Evolutionary conservation across 257 asterid genomes (phyloP).

Genomic region (Verbena officinalis): DNA sequence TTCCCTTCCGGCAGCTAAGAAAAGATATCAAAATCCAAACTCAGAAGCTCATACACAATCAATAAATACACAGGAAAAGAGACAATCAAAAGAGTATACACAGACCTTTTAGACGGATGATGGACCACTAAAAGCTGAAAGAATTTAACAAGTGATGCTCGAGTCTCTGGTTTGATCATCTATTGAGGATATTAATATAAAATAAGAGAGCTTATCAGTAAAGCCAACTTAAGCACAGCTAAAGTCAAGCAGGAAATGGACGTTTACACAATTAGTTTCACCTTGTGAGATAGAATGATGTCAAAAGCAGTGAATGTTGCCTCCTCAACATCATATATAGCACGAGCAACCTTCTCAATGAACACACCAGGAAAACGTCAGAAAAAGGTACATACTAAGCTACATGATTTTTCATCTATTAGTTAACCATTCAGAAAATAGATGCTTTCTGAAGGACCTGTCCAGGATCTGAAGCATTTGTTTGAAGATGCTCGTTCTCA

Average conservation of each 20-base stretch:
- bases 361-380: constrained; percentile 14
- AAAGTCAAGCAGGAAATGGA: neutral
- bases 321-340: constrained; percentile 70
- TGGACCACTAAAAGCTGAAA: constrained; percentile 68
- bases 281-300: constrained; percentile 57
- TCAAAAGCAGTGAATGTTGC: constrained; percentile 64
- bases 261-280: constrained; percentile 23
- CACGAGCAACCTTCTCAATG: constrained; percentile 55
- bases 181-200: constrained; percentile 19
- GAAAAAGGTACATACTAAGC: constrained; percentile 16
- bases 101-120: constrained; percentile 73
- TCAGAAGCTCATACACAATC: neutral
- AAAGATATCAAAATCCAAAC: constrained; percentile 21
- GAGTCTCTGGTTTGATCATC: constrained; percentile 62
- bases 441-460: constrained; percentile 47
- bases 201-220: constrained; percentile 3
- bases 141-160: constrained; percentile 55
- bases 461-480: constrained; percentile 51
- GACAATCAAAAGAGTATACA: neutral
- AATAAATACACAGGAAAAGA: constrained; percentile 7
- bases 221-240: constrained; percentile 6
- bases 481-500: constrained; percentile 53
- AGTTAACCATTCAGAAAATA: constrained; percentile 10
- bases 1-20: constrained; percentile 69
- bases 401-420: constrained; percentile 1